These are phyloP conservation scores for Cymbopogon citratus DNA, from an alignment of 176 grass and related monocot species.

Conservation along the genomic window DNA sequence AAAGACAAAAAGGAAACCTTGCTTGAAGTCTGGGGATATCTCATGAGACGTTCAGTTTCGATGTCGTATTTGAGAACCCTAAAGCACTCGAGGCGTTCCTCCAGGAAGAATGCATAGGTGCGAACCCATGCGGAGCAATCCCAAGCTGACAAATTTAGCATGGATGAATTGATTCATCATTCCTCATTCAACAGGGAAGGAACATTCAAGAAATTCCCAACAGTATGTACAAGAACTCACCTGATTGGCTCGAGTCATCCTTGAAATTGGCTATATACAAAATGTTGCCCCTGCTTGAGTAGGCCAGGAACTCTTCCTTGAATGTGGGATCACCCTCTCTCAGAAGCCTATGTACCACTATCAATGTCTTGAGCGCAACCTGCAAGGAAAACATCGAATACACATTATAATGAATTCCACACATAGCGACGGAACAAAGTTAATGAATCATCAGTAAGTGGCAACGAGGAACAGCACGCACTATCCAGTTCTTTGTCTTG, in stretches of 20 bases:
- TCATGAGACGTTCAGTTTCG: slow-evolving; percentile 65
- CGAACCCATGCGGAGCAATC: slow-evolving; percentile 91
- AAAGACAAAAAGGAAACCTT: slow-evolving; percentile 33
- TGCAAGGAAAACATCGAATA: slow-evolving; percentile 4
- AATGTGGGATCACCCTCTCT: slow-evolving; percentile 96
- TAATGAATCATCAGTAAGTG: neutral
- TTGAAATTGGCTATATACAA: slow-evolving; percentile 81
- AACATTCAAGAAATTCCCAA: neutral
- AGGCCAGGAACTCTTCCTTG: slow-evolving; percentile 79
- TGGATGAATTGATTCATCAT: neutral
- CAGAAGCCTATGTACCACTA: slow-evolving; percentile 84
- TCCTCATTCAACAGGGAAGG: neutral
- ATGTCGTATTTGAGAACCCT: slow-evolving; percentile 81
- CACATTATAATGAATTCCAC: neutral
- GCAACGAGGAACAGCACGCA: slow-evolving; percentile 28
- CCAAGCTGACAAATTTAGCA: slow-evolving; percentile 47
- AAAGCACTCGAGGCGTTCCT: slow-evolving; percentile 85
- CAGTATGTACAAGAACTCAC: slow-evolving; percentile 27
- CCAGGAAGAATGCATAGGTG: slow-evolving; percentile 79
- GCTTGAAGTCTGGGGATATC: slow-evolving; percentile 39
- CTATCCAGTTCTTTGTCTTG: slow-evolving; percentile 82
- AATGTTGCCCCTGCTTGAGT: slow-evolving; percentile 59
- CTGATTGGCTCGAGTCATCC: slow-evolving; percentile 80
- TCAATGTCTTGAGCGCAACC: slow-evolving; percentile 89
- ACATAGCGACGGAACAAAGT: neutral